Base-by-base conservation (phyloP, 2,329 filamentous ascomycete genomes). In the Fusarium dimerum region DNA sequence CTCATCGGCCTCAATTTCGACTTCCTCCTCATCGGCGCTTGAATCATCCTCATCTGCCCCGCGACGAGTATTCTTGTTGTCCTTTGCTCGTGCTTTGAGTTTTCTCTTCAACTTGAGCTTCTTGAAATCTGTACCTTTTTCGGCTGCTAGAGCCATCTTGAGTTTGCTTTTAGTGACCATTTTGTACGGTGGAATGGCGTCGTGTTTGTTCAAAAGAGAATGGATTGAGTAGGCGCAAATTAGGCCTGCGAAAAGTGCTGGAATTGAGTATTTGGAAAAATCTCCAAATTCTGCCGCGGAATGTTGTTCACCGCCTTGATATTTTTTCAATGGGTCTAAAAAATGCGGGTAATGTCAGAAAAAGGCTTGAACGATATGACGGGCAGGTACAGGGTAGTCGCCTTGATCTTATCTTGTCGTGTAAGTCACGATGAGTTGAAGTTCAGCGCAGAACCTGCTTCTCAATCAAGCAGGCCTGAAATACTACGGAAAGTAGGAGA, bases 61-160 rank as follows among this genome's bases (percentile, higher is more conserved):
- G 48, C 61, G 57, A 53, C 54, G 38, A 13, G 59, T 48, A 10
- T 52, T 68, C 53, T 67, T 69, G 60, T 73, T 71, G 55, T 69
- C 68, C 60, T 74, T 73, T 13, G 75, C 65, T 45, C 72, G 70
- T 18, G 69, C 69, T 68, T 79, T 80, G 60, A 73, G 67, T 59
- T 74, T 74, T 60, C 78, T 78, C 66, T 76, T 71, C 51, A 79
- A 72, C 62, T 78, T 81, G 40, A 78, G 60, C 61, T 81, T 81
- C 59, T 78, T 72, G 44, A 78, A 79, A 54, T 84, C 80, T 13
- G 71, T 67, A 42, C 79, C 77, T 66, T 84, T 82, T 45, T 85
- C 78, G 40, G 78, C 78, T 43, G 75, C 76, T 15, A 85, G 70
- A 10, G 81, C 81, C 67, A 78, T 69, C 68, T 78, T 80, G 48